Evolutionary conservation across 108 stramenopile species (phyloP).

Genomic region (Fragilaria radians): DNA sequence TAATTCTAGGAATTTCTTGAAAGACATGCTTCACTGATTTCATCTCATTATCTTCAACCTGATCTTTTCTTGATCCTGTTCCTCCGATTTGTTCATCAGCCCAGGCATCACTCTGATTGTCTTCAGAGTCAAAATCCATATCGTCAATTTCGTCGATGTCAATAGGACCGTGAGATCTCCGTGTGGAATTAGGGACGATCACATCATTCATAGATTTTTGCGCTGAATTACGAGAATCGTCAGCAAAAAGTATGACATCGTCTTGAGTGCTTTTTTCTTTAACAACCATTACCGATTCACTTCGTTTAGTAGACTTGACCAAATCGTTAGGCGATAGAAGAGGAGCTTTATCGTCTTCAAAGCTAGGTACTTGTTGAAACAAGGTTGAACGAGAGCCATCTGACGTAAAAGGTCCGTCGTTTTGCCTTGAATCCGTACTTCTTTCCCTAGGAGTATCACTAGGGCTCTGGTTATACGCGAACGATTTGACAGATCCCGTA

Average conservation of each 20-base stretch:
- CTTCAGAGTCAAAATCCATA: constrained; percentile 3
- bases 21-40: not conserved
- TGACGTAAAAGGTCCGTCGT: constrained; percentile 5
- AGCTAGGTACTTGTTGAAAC: not conserved
- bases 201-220: not conserved
- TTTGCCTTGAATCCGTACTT: constrained; percentile 13
- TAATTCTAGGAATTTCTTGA: not conserved
- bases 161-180: constrained; percentile 29
- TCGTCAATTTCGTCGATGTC: constrained; percentile 37
- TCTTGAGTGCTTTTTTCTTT: constrained; percentile 32
- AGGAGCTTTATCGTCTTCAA: constrained; percentile 1
- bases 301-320: not conserved
- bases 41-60: not conserved
- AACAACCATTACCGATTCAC: constrained; percentile 31
- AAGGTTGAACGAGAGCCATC: not conserved
- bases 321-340: not conserved
- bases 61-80: not conserved
- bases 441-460: not conserved
- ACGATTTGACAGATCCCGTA: constrained; percentile 29
- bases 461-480: not conserved
- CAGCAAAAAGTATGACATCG: constrained; percentile 28
- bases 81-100: not conserved
- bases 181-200: not conserved
- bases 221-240: not conserved
- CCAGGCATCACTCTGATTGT: not conserved